A percentile compares a stretch with the other conserved stretches of the same genome.
phyloP scores from a whole-genome alignment of 2,329 filamentous ascomycete species.

The Ceratocystis huliohia region DNA sequence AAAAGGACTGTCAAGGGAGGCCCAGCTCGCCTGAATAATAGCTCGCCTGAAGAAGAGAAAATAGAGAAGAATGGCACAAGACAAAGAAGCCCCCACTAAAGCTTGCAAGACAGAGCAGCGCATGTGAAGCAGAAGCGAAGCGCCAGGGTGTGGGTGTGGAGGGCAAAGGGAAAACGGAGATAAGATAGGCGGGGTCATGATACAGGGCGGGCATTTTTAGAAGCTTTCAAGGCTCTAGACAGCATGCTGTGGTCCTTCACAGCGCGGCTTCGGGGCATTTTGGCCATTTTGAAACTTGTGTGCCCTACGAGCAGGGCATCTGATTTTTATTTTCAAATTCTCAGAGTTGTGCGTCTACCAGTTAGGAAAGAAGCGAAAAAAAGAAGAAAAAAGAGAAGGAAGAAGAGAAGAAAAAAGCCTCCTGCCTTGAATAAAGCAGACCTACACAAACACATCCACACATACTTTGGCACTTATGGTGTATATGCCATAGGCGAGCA shows the following conservation, averaged over 20 bases:
- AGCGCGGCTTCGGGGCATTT: neutral
- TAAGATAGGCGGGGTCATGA: neutral
- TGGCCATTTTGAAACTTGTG: neutral
- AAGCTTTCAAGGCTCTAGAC: no score
- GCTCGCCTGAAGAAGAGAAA: neutral
- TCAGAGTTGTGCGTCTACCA: neutral
- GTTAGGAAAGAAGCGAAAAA: conserved; percentile 5
- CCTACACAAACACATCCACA: no score
- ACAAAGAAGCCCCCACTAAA: neutral
- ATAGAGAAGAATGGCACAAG: conserved; percentile 1
- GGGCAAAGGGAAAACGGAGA: neutral
- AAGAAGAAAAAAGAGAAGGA: no score
- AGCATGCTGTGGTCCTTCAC: neutral
- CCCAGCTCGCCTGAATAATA: neutral
- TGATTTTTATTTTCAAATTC: neutral
- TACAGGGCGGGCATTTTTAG: neutral
- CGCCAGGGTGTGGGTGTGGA: conserved; percentile 2
- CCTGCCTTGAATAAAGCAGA: no score
- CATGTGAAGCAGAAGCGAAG: neutral
- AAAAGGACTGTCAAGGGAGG: neutral
- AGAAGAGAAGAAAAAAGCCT: no score
- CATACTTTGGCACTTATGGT: no score
- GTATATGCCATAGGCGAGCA: no score
- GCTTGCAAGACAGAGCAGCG: neutral
- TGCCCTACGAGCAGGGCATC: neutral